Evolutionary conservation across 495 filamentous ascomycete genomes (phyloP), one percentile per base, ranked within the genome.

Genomic region (Aspergillus diversus): DNA sequence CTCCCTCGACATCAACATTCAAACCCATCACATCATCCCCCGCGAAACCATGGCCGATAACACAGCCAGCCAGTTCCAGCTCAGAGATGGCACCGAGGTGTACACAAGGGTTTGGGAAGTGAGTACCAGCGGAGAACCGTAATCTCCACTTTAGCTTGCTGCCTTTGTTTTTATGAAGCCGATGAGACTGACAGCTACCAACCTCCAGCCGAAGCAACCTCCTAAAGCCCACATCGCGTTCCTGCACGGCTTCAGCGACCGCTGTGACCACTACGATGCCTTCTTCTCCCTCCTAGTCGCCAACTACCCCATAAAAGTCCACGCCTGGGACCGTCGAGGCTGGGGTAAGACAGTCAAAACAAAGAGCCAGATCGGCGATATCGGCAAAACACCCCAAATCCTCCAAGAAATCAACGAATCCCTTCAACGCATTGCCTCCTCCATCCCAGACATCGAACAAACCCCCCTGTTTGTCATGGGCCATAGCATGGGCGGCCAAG

Each of bases 401-500:
- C 43, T 59, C 42, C 43, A n/a, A 16, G 57, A 59, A 15, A 51
- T 59, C 27, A 50, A 59, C 57, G 43, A 51, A n/a, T 27, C 5
- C 69, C 77, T 91, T 59, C 68, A 75, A 17, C 66, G 72, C 27
- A 74, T 81, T 55, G 73, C 83, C 12, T 73, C 72, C 11, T 49
- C 47, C 47, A 70, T 52, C 46, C 51, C 63, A 35, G 65, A 65
- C 59, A 57, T 46, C 7, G 54, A 67, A 17, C 66, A 66, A 9
- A 70, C 84, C 9, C 90, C 92, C 0, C 71, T 92, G 12, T 95
- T 94, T 74, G 82, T 95, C 16, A 83, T 91, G 71, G 91, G 91
- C 55, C 92, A 95, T 75, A 90, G 87, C 21, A 90, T 87, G 86
- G 92, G 92, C 68, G 92, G 92, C 49, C 89, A 82, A 16, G 78